Conservation (phyloP, 495 filamentous ascomycete genomes). For the Penicillium manginii region DNA sequence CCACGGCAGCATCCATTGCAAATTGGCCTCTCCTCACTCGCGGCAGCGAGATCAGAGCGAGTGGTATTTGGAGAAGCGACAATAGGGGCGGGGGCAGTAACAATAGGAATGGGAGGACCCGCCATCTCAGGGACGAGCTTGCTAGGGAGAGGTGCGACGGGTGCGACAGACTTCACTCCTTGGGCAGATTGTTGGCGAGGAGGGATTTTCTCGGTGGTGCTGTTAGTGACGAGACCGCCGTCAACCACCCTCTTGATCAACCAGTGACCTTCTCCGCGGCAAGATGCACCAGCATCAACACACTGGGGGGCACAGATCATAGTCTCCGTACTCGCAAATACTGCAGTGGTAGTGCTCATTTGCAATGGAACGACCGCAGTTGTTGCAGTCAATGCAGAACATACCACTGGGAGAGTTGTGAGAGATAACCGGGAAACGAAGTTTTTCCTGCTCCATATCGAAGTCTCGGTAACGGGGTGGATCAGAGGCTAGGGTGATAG, state of each 20-base stretch:
- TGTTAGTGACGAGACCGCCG: conserved; percentile 77
- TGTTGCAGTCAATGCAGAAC: conserved; percentile 87
- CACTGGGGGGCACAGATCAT: conserved; percentile 85
- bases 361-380: conserved; percentile 75
- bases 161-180: conserved; percentile 24
- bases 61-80: not conserved
- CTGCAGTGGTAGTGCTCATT: conserved; percentile 93
- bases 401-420: conserved; percentile 38
- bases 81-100: not conserved
- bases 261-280: conserved; percentile 81
- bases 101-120: conserved; percentile 1
- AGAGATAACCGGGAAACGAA: conserved; percentile 33
- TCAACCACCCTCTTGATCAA: conserved; percentile 87
- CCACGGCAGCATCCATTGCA: conserved; percentile 91
- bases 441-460: conserved; percentile 32
- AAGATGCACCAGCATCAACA: conserved; percentile 73
- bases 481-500: not conserved
- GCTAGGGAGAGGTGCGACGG: conserved; percentile 6
- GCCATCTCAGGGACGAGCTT: conserved; percentile 22
- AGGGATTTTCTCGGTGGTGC: conserved; percentile 77
- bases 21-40: conserved; percentile 63
- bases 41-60: conserved; percentile 11
- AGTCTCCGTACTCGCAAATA: conserved; percentile 90
- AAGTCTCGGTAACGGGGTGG: conserved; percentile 38
- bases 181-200: conserved; percentile 53